A percentile compares a stretch with the other conserved stretches of the same genome.
Evolutionary conservation across 805 yeast species (phyloP).

Genomic region (Zygosaccharomyces rouxii): DNA sequence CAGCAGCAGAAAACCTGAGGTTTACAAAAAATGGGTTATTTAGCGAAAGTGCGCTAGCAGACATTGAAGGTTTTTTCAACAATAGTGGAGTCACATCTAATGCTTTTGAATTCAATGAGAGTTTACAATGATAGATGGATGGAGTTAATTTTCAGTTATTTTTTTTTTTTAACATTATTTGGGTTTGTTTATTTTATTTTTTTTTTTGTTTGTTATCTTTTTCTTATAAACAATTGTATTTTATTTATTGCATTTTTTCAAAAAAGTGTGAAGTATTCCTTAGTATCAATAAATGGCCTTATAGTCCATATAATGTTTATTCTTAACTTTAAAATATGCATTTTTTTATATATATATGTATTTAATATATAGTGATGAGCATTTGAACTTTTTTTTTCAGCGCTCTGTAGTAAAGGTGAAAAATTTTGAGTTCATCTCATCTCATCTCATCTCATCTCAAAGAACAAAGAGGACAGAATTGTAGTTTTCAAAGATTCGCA

Average conservation of each 20-base stretch:
- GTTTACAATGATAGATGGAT: constrained; percentile 18
- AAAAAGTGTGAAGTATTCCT: not conserved
- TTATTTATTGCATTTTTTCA: not conserved
- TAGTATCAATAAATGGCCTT: not conserved
- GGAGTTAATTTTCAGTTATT: not conserved
- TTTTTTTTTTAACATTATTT: not conserved
- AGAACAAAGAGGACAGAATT: not conserved
- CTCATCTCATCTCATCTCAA: constrained; percentile 13
- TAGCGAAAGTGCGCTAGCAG: constrained; percentile 67
- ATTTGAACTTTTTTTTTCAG: not conserved
- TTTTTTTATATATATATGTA: not conserved
- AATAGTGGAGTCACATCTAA: constrained; percentile 14
- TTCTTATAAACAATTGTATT: not conserved
- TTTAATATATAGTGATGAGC: not conserved
- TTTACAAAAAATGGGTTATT: constrained; percentile 73
- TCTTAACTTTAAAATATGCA: not conserved
- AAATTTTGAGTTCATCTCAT: not conserved
- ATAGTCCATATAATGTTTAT: not conserved
- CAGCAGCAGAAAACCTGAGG: constrained; percentile 69
- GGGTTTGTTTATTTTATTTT: not conserved
- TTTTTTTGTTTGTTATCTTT: constrained; percentile 1
- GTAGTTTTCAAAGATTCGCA: not conserved
- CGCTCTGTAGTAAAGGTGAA: not conserved
- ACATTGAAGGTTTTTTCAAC: constrained; percentile 56
- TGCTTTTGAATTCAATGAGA: constrained; percentile 27